These are phyloP conservation scores for Phylloporus sp. DNA, from an alignment of 768 basidiomycete genomes.

Conservation along the genomic window DNA sequence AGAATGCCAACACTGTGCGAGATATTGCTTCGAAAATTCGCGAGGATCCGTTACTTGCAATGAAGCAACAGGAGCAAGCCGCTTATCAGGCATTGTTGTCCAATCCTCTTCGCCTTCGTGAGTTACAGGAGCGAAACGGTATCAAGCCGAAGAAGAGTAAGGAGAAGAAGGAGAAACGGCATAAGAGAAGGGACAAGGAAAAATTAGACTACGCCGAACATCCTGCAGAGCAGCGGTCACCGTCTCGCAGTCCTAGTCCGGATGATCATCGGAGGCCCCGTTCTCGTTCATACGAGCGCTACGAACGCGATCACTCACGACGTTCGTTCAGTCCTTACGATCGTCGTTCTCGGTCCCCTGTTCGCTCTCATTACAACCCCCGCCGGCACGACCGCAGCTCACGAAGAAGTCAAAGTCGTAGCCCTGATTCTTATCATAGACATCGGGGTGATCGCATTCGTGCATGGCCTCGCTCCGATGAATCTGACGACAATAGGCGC, in stretches of 20 bases:
- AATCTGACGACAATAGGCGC: conserved; percentile 43
- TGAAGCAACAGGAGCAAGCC: conserved; percentile 96
- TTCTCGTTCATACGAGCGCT: conserved; percentile 30
- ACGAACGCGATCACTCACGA: conserved; percentile 25
- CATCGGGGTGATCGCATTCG: conserved; percentile 26
- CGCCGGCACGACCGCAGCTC: conserved; percentile 19
- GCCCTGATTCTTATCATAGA: conserved; percentile 22
- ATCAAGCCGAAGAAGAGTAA: conserved; percentile 78
- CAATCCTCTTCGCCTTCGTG: conserved; percentile 79
- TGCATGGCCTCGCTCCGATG: conserved; percentile 49
- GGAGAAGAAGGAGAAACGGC: conserved; percentile 51
- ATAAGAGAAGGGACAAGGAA: conserved; percentile 39
- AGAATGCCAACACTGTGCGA: conserved; percentile 87
- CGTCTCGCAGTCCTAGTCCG: conserved; percentile 34
- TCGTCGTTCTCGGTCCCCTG: conserved; percentile 50
- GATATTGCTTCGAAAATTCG: conserved; percentile 93
- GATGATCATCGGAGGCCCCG: conserved; percentile 25
- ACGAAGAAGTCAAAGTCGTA: conserved; percentile 29
- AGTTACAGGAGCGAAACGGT: conserved; percentile 79
- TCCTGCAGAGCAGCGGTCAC: conserved; percentile 26
- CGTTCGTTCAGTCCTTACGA: conserved; percentile 44
- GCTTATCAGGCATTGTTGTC: conserved; percentile 83
- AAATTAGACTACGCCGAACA: conserved; percentile 28
- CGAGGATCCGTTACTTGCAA: conserved; percentile 94
- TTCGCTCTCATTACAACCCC: conserved; percentile 18